These are phyloP conservation scores for Colletotrichum graminicola DNA, from an alignment of 2,329 filamentous ascomycete species.

Conservation along the genomic window DNA sequence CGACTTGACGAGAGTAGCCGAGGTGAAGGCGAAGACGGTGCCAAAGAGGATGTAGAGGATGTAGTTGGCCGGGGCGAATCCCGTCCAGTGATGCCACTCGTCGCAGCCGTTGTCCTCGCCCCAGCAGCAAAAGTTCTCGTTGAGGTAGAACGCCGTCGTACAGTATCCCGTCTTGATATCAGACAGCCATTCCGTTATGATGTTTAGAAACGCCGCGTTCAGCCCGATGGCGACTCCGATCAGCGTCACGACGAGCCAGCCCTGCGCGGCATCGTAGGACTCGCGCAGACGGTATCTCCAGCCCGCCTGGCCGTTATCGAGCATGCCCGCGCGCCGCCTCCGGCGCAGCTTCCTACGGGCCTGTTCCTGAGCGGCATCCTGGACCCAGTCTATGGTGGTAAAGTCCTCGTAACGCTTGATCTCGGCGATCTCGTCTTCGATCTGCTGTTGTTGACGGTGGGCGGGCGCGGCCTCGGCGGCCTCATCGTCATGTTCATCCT, in stretches of 20 bases:
- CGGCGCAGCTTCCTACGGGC: slow-evolving; percentile 81
- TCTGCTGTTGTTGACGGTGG: slow-evolving; percentile 68
- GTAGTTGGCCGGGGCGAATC: slow-evolving; percentile 84
- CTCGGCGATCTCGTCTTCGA: slow-evolving; percentile 95
- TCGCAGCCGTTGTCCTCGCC: slow-evolving; percentile 89
- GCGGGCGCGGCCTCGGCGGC: slow-evolving; percentile 53
- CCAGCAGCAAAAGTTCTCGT: slow-evolving; percentile 98
- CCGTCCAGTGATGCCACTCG: slow-evolving; percentile 92
- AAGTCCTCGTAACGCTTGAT: slow-evolving; percentile 99
- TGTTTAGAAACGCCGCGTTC: slow-evolving; percentile 93
- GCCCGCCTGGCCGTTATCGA: slow-evolving; percentile 75
- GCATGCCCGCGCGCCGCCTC: slow-evolving; percentile 78
- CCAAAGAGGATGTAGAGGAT: slow-evolving; percentile 89
- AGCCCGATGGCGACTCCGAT: slow-evolving; percentile 93
- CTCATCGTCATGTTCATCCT: slow-evolving; percentile 66
- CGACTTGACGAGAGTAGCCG: slow-evolving; percentile 86
- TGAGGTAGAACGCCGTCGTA: slow-evolving; percentile 94
- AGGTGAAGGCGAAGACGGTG: slow-evolving; percentile 83
- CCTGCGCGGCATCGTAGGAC: slow-evolving; percentile 95
- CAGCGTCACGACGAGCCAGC: slow-evolving; percentile 96
- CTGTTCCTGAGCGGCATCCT: slow-evolving; percentile 94
- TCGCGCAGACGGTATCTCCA: slow-evolving; percentile 87
- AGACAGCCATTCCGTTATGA: slow-evolving; percentile 95
- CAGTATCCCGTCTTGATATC: slow-evolving; percentile 98
- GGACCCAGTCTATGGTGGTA: slow-evolving; percentile 98